phyloP scores from a whole-genome alignment of 805 yeast genomes.

The Dipodascus geniculatus region DNA sequence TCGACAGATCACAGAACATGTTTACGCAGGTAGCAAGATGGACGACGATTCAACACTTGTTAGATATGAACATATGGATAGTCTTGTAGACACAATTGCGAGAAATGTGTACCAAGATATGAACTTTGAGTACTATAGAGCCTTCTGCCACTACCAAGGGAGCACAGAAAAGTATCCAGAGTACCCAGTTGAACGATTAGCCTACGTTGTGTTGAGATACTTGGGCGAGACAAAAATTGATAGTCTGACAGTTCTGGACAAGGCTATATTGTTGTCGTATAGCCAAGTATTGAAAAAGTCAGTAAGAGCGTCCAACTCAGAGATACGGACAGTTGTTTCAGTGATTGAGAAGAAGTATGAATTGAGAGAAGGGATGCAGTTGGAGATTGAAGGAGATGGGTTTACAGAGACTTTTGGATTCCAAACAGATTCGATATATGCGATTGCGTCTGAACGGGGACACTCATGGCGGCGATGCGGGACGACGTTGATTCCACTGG shows the following conservation, averaged over 20 bases:
- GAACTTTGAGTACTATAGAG: slow-evolving; percentile 6
- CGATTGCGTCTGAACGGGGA: slow-evolving; percentile 17
- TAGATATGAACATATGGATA: neutral
- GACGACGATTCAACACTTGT: neutral
- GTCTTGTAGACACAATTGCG: slow-evolving; percentile 1
- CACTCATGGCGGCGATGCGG: slow-evolving; percentile 27
- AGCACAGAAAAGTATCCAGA: neutral
- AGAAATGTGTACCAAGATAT: neutral
- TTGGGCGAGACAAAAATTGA: neutral
- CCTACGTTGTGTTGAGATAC: neutral
- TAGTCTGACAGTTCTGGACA: slow-evolving; percentile 9
- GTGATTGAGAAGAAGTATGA: neutral
- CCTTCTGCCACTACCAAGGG: slow-evolving; percentile 1
- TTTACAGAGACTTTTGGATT: slow-evolving; percentile 16
- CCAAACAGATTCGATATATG: neutral
- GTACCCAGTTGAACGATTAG: neutral
- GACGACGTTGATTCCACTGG: slow-evolving; percentile 25
- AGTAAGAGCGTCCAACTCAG: neutral
- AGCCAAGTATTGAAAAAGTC: slow-evolving; percentile 1
- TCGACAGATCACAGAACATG: slow-evolving; percentile 7
- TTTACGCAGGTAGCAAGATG: slow-evolving; percentile 5
- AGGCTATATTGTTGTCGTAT: slow-evolving; percentile 11
- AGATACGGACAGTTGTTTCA: neutral
- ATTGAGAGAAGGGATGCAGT: neutral
- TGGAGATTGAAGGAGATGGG: slow-evolving; percentile 12